Evolutionary conservation across 176 grass and related monocot species (phyloP).

Genomic region (Otatea glauca): DNA sequence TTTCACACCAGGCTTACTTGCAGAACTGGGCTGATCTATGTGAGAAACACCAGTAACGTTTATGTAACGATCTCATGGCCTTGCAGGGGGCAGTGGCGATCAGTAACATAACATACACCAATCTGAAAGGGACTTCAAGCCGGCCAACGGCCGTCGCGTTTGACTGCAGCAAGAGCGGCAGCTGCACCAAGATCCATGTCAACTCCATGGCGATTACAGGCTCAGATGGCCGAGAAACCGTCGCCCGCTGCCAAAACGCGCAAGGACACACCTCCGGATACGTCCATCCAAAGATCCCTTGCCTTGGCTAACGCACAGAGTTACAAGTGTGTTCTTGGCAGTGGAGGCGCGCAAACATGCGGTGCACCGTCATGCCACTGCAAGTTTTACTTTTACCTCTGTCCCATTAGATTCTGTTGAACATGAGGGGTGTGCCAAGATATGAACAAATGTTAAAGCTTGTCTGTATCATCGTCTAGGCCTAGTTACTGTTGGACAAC

Average conservation of each 20-base stretch:
- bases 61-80: not conserved
- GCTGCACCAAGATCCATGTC: slow-evolving; percentile 41
- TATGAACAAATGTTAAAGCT: not conserved
- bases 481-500: no score
- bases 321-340: no score
- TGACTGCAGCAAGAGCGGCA: slow-evolving; percentile 29
- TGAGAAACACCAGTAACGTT: not conserved
- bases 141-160: slow-evolving; percentile 27
- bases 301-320: not conserved
- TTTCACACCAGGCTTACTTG: not conserved
- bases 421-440: not conserved
- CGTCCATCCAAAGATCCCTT: slow-evolving; percentile 33
- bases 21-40: no score
- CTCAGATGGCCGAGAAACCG: not conserved
- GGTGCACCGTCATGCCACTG: not conserved
- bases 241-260: slow-evolving; percentile 26
- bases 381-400: not conserved
- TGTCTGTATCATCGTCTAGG: not conserved
- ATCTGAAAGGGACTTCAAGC: slow-evolving; percentile 33
- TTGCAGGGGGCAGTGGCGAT: slow-evolving; percentile 36
- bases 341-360: not conserved
- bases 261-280: slow-evolving; percentile 7
- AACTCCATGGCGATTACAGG: not conserved
- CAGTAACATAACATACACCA: slow-evolving; percentile 38
- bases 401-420: not conserved